A percentile compares a stretch with the other conserved stretches of the same genome.
These are phyloP conservation scores for Diaporthe australafricana DNA, from an alignment of 2,329 filamentous ascomycete species.

Conservation along the genomic window DNA sequence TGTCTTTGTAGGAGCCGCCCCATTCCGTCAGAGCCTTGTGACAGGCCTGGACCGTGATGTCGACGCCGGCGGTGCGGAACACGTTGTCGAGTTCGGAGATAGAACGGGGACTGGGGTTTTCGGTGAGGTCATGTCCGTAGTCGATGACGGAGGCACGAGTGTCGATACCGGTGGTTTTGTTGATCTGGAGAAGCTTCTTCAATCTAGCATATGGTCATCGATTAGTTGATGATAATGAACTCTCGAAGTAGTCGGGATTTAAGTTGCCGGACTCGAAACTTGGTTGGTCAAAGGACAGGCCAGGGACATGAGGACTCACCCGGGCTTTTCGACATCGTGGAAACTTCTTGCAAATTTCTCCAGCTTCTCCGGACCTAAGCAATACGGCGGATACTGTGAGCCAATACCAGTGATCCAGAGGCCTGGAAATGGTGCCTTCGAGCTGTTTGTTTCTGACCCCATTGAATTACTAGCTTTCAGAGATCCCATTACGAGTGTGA, in stretches of 20 bases:
- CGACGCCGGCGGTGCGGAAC: not conserved
- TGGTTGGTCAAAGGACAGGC: too few species aligned
- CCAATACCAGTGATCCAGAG: slow-evolving; percentile 1
- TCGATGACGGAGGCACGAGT: not conserved
- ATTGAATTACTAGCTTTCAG: too few species aligned
- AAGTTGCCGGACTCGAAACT: accelerated
- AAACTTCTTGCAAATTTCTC: not conserved
- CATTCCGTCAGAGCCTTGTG: not conserved
- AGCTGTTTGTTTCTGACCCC: accelerated
- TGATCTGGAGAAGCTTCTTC: not conserved
- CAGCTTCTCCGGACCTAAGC: not conserved
- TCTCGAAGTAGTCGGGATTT: not conserved
- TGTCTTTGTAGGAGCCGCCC: not conserved
- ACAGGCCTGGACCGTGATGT: not conserved
- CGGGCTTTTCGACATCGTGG: not conserved
- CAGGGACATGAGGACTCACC: not conserved
- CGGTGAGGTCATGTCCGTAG: not conserved
- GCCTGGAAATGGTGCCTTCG: not conserved
- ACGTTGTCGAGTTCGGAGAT: not conserved
- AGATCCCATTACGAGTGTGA: not conserved
- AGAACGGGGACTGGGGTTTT: not conserved
- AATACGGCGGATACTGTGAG: not conserved
- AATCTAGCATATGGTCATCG: not conserved
- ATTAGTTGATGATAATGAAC: not conserved
- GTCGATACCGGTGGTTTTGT: not conserved